Base-by-base conservation (phyloP, 2,329 filamentous ascomycete genomes). In the Ophiostoma sp. region DNA sequence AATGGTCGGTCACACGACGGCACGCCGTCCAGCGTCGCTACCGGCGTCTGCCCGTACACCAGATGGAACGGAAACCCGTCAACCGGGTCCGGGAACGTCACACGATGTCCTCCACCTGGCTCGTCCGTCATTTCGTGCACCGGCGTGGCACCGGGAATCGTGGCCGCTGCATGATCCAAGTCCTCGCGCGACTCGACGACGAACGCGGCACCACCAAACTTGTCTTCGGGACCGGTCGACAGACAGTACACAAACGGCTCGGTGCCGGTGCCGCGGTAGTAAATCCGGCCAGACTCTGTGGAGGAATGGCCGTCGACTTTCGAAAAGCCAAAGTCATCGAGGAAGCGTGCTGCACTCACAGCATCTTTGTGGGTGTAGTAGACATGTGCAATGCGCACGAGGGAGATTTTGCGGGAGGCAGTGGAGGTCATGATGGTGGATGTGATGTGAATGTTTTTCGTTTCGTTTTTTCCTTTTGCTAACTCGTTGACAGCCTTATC, bases 161-260 rank as follows among this genome's bases (percentile, higher is more conserved):
- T 0, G 86, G 85, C 2, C 89, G 80, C 15, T 82, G 81, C 57
- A 83, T 79, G 2, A 84, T 86, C 82, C 2, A 91, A 83, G 74
- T 91, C 88, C 1, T 84, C 85, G 76, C 85, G 82, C 7, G 83
- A 85, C 75, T 87, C 86, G 5, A 91, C 89, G 42, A 85, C 86
- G 75, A 88, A 91, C 1, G 84, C 87, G 0, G 85, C 84, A 1
- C 89, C 89, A 5, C 85, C 83, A 77, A 91, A 91, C 73, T 83
- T 80, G 74, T 86, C 81, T 77, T 84, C 80, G 66, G 80, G 77
- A 0, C 85, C 84, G 66, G 82, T 81, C 73, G 84, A 82, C 64
- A 88, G 85, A 75, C 87, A 89, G 66, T 90, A 83, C 3, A 90
- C 82, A 78, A 88, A 90, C 15, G 88, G 88, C 76, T 91, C 89